Evolutionary conservation across 768 basidiomycete species (phyloP), one percentile per base, ranked within the genome.

Genomic region (Kwoniella heveanensis): DNA sequence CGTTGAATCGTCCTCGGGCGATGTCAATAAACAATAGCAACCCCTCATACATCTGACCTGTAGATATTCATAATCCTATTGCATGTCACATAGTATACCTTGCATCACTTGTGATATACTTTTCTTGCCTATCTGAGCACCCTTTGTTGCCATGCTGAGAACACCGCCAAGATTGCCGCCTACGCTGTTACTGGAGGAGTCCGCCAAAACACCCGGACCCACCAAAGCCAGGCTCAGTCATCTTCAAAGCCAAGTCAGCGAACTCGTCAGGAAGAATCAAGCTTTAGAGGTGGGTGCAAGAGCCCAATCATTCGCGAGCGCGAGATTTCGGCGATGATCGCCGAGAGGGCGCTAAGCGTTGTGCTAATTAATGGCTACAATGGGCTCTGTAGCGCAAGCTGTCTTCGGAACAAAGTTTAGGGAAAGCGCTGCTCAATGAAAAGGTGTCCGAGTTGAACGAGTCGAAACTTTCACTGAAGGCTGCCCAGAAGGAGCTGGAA

Each of bases 191-290:
- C 26, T 64, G 1, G 52, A 70, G 7, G 65, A 68, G 24, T 54
- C 19, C 17, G 59, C 70, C 1, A 67, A 71, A 32, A 74, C 72
- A 19, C 72, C 72, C 15, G 72, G 54, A 1, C 70, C 72, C 7
- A 64, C 55, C 3, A 56, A 68, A 57, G 72, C 72, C 1, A 59
- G 70, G 53, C 60, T 74, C 50, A 64, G 65, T 39, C 54, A 69
- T 49, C 59, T 71, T 5, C 56, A 67, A n/a, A 65, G 57, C 15
- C 72, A 74, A 51, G 59, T 74, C 24, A 53, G 65, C n/a, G 72
- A 74, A 48, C 46, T 74, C n/a, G 68, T 74, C 22, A 32, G 72
- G 22, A 64, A 68, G 51, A 61, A 66, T 19, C 72, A 74, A 50
- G 60, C 52, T 6, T 25, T 58, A 10, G 62, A 60, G 39, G 71